Evolutionary conservation across 345 rosid species (phyloP).

Genomic region (Ceriops tagal): DNA sequence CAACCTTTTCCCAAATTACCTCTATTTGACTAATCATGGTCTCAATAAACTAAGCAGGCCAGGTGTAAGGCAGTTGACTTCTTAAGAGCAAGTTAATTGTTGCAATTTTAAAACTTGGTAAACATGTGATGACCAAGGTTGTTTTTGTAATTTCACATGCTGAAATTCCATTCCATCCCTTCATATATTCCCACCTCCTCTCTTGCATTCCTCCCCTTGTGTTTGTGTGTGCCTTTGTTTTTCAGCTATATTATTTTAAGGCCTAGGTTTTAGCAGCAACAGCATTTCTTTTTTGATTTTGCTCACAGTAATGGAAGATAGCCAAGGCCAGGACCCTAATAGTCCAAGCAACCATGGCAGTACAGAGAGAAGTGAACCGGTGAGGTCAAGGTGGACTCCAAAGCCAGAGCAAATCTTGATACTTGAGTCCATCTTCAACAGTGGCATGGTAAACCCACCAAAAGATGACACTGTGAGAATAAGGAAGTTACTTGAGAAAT

Average conservation of each 20-base stretch:
- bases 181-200: conserved; percentile 31
- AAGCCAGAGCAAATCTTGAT: conserved; percentile 98
- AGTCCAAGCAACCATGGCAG: conserved; percentile 34
- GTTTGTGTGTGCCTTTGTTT: conserved; percentile 27
- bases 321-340: conserved; percentile 45
- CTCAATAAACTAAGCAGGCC: not conserved
- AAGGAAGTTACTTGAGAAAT: conserved; percentile 82
- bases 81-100: not conserved
- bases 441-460: conserved; percentile 98
- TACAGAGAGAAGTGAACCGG: conserved; percentile 59
- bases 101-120: conserved; percentile 5
- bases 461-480: conserved; percentile 93
- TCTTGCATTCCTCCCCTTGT: conserved; percentile 30
- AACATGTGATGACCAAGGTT: conserved; percentile 27
- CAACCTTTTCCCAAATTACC: not conserved
- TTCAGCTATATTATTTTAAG: conserved; percentile 15
- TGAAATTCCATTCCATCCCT: conserved; percentile 30
- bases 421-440: conserved; percentile 95
- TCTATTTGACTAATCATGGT: not conserved
- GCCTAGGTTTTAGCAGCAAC: conserved; percentile 40
- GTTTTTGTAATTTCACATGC: conserved; percentile 33
- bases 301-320: conserved; percentile 57
- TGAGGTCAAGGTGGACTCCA: conserved; percentile 96
- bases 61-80: conserved; percentile 20
- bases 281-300: conserved; percentile 11